Evolutionary conservation across 176 grass and related monocot genomes (phyloP).

Genomic region (Carex parvula): DNA sequence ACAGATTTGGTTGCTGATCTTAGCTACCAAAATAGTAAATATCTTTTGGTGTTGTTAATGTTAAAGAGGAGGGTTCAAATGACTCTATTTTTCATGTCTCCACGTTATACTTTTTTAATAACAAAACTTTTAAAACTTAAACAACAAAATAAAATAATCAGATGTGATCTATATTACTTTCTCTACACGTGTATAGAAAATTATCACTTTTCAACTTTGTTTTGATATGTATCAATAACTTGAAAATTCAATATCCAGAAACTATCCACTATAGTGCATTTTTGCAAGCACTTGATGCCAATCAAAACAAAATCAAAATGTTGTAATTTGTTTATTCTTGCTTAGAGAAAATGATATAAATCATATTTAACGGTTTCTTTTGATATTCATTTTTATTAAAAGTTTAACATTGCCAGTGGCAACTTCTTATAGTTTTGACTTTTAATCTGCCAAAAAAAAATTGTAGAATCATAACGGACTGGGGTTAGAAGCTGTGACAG

Average conservation of each 20-base stretch:
- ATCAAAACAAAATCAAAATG: neutral
- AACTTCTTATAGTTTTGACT: neutral
- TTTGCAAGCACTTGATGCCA: neutral
- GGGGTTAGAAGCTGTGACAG: constrained; percentile 48
- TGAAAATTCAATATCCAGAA: neutral
- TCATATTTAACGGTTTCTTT: neutral
- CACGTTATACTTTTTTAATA: neutral
- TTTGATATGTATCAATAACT: neutral
- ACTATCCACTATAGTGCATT: neutral
- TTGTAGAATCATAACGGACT: constrained; percentile 79
- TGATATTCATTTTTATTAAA: neutral
- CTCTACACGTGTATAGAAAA: neutral
- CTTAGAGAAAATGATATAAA: neutral
- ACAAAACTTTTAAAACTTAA: neutral
- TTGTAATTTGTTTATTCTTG: neutral
- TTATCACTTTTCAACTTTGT: neutral
- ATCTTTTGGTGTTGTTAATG: neutral
- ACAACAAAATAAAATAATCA: neutral
- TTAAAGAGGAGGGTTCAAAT: neutral
- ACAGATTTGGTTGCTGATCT: neutral
- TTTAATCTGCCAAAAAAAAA: neutral
- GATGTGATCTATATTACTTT: neutral
- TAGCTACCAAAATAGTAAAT: neutral
- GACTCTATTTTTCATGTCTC: neutral
- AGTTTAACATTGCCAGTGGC: neutral